A percentile compares a stretch with the other conserved stretches of the same genome.
Evolutionary conservation across 2,329 filamentous ascomycete genomes (phyloP).

Genomic region (Paramyrothecium sp.): DNA sequence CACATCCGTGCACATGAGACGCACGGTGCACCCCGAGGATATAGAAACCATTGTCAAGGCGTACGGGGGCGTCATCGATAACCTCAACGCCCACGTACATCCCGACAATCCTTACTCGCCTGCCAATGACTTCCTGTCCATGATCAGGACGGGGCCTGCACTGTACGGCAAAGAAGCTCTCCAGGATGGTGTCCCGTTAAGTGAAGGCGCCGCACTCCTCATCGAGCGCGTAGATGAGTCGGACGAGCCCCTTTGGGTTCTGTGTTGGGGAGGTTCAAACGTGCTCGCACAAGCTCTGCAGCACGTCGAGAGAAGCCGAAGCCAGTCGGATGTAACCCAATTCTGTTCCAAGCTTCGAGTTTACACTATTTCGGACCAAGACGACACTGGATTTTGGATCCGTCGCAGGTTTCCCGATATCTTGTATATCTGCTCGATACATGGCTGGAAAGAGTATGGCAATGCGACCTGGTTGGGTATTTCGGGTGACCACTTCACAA

Average conservation of each 20-base stretch:
- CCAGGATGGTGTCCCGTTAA: not conserved
- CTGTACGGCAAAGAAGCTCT: constrained; percentile 12
- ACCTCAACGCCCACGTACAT: constrained; percentile 47
- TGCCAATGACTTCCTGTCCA: constrained; percentile 27
- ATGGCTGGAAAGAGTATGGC: constrained; percentile 55
- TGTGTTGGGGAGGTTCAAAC: constrained; percentile 53
- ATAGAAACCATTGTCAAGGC: constrained; percentile 42
- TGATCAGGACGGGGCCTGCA: constrained; percentile 36
- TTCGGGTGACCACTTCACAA: constrained; percentile 33
- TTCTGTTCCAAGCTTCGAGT: constrained; percentile 44
- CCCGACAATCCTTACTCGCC: constrained; percentile 39
- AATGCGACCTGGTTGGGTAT: constrained; percentile 57
- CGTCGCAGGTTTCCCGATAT: constrained; percentile 52
- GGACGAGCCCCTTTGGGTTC: constrained; percentile 46
- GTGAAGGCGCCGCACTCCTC: constrained; percentile 20
- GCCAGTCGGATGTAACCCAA: constrained; percentile 25
- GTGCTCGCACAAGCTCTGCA: constrained; percentile 48
- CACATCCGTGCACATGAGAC: constrained; percentile 44
- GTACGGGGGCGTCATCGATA: constrained; percentile 41
- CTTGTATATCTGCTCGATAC: constrained; percentile 54
- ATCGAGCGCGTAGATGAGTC: constrained; percentile 22
- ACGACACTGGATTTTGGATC: constrained; percentile 56
- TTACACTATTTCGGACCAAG: constrained; percentile 59
- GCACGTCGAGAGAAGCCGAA: constrained; percentile 24
- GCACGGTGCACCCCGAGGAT: constrained; percentile 36